Evolutionary conservation across 2,329 filamentous ascomycete genomes (phyloP), one percentile per base, ranked within the genome.

Genomic region (Neofusicoccum sp.): DNA sequence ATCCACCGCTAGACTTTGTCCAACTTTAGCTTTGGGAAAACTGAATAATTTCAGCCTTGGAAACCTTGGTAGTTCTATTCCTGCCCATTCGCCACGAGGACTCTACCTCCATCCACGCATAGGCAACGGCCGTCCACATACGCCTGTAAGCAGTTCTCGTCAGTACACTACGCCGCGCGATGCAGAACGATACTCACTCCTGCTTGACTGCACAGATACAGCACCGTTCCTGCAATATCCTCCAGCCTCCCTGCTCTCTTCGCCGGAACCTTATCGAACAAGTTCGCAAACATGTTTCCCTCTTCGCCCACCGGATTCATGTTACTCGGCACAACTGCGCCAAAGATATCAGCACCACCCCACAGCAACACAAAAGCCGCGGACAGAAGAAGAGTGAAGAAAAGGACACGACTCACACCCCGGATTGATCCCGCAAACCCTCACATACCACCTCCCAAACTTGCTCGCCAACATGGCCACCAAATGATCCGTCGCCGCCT

Each of bases 401-500:
- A 16, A 40, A 40, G 38, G 5, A 40, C 4, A 56, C 47, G 3
- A 72, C 73, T 69, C 62, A 77, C 75, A 79, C 1, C 77, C 77
- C 45, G 77, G 77, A 66, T 79, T 79, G 34, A 79, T 77, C 2
- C 75, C 75, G 45, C 71, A 69, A n/a, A 79, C 76, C 43, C 77
- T 65, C 11, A 79, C 73, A 68, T 79, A 79, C 64, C 73, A 78
- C 56, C 71, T 69, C 24, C 68, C 69, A 61, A 80, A 82, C 64
- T 83, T 83, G 6, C 75, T 73, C 5, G 81, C 80, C 60, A 84
- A 63, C 58, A 83, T 66, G 53, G 66, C 73, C 2, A 82, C 80
- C 12, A 82, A 65, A 71, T 83, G 80, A 67, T 83, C 80, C 1
- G 80, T 82, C 0, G 79, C 80, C 1, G 80, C 80, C 64, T 83